Base-by-base conservation (phyloP, 805 yeast genomes). In the Suhomyces tanzawaensis region DNA sequence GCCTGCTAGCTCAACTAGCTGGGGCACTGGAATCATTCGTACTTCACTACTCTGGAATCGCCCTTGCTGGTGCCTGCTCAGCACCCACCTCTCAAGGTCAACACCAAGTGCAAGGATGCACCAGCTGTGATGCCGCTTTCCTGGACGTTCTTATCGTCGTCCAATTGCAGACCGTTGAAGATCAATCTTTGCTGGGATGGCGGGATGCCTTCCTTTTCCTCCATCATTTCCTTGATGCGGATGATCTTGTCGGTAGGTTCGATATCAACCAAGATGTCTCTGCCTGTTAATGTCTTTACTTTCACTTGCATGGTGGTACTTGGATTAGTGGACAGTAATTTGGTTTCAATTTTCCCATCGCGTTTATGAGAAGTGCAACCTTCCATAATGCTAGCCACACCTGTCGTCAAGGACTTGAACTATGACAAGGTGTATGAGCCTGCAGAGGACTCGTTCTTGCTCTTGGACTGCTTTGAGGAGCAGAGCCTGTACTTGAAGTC, bases 171-270 rank as follows among this genome's bases (percentile, higher is more conserved):
- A 15, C 99, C 99, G 39, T 85, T 81, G 64, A 77, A 88, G 52
- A 91, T 82, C 48, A 91, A 78, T 49, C 96, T 78, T 64, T 93
- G 99, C 65, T 91, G 99, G 21, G 85, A 80, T 8, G 98, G 97
- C 2, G 98, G 96, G 39, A 91, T 91, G 2, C 98, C 99, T 60
- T 91, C 98, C 53, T 87, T 87, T 56, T 91, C 96, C 60, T 93
- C 98, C 68, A 91, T 79, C 57, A 84, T 77, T 58, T 91, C 97
- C 63, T 91, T 91, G 63, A 91, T 80, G 34, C 83, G 77, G 44
- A 79, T 74, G 41, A 86, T 73, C 57, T 72, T 77, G 52, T 83
- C 89, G 6, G 72, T 53, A 33, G 86, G 77, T 49, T 83, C 90
- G 27, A 85, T 77, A 48, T 83, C 88, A 44, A 85, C 77, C 42